A percentile compares a stretch with the other conserved stretches of the same genome.
Evolutionary conservation across 2,329 filamentous ascomycete species (phyloP).

Genomic region (Blumeria hordei): DNA sequence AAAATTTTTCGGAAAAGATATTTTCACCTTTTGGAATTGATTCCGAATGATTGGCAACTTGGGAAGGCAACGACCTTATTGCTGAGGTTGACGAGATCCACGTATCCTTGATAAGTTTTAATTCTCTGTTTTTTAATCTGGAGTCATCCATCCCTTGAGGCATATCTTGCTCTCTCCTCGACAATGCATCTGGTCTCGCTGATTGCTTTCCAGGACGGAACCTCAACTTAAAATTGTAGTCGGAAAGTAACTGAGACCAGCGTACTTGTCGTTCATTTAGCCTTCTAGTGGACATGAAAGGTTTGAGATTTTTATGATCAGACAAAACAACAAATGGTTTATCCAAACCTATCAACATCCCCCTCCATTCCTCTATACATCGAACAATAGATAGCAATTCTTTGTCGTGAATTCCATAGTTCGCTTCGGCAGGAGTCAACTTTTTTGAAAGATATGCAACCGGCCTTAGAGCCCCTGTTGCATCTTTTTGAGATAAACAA

Average conservation of each 20-base stretch:
- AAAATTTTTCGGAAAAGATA: neutral
- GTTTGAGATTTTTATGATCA: neutral
- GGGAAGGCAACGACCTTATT: neutral
- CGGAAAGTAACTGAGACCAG: neutral
- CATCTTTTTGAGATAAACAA: neutral
- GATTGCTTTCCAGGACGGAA: neutral
- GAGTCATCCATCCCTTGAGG: neutral
- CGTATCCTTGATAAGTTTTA: neutral
- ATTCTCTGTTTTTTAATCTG: neutral
- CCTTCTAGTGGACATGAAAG: neutral
- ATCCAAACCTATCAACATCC: neutral
- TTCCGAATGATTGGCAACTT: neutral
- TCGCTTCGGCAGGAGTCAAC: neutral
- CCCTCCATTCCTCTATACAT: neutral
- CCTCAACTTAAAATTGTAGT: neutral
- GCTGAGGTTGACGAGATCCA: neutral
- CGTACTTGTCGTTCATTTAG: neutral
- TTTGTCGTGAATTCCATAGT: neutral
- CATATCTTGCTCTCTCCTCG: neutral
- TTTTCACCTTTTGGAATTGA: neutral
- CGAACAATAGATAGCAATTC: neutral
- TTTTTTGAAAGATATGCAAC: neutral
- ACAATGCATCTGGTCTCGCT: neutral
- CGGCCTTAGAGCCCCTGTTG: neutral
- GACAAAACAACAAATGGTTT: neutral